phyloP scores from a whole-genome alignment of 2,329 filamentous ascomycete species.

The Cercospora sojina region DNA sequence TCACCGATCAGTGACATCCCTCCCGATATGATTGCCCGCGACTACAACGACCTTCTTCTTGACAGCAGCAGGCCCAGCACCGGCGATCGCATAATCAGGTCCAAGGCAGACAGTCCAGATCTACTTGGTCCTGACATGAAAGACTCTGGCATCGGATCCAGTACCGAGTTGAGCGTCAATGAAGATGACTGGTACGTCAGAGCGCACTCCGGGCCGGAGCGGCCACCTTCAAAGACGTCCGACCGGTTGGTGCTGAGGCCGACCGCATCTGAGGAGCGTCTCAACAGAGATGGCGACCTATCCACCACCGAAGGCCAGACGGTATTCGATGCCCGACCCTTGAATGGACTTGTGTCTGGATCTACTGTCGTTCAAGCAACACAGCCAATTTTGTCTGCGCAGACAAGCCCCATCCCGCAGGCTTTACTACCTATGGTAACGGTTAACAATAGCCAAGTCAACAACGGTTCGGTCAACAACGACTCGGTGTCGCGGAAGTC shows the following conservation, averaged over 20 bases:
- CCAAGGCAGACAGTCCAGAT: slow-evolving; percentile 18
- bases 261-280: slow-evolving; percentile 36
- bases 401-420: slow-evolving; percentile 20
- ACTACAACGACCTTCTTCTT: slow-evolving; percentile 8
- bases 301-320: slow-evolving; percentile 19
- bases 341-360: neutral
- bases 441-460: neutral
- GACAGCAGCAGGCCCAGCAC: slow-evolving; percentile 34
- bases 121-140: slow-evolving; percentile 24
- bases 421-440: slow-evolving; percentile 24
- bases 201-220: slow-evolving; percentile 20
- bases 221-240: slow-evolving; percentile 28
- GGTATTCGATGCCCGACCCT: slow-evolving; percentile 10
- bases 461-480: slow-evolving; percentile 49
- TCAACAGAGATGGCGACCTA: slow-evolving; percentile 15
- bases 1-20: slow-evolving; percentile 31
- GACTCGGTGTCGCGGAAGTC: slow-evolving; percentile 42
- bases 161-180: slow-evolving; percentile 26
- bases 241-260: slow-evolving; percentile 34
- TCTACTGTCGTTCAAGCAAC: neutral
- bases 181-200: slow-evolving; percentile 31
- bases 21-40: slow-evolving; percentile 9
- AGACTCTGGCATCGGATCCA: slow-evolving; percentile 31
- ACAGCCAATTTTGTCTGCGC: neutral
- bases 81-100: slow-evolving; percentile 34